phyloP scores from a whole-genome alignment of 768 basidiomycete species.

The Lactarius vividus region DNA sequence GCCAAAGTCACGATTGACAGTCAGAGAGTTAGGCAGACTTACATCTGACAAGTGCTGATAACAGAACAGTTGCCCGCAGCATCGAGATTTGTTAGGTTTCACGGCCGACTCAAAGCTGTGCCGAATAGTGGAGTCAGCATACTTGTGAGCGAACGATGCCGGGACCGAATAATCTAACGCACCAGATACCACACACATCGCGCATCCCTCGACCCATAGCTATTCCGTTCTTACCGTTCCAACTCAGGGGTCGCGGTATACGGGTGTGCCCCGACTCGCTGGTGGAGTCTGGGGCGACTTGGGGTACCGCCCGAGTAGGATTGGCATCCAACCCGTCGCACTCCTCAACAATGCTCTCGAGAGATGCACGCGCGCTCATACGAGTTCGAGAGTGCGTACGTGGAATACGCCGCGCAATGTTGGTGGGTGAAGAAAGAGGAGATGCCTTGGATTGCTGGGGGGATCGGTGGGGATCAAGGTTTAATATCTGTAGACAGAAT shows the following conservation, averaged over 20 bases:
- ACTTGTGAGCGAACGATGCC: not conserved
- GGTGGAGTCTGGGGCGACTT: slow-evolving; percentile 7
- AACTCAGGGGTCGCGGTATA: slow-evolving; percentile 11
- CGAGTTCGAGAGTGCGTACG: slow-evolving; percentile 22
- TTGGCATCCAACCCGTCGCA: slow-evolving; percentile 1
- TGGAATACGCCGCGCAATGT: slow-evolving; percentile 17
- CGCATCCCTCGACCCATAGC: slow-evolving; percentile 16
- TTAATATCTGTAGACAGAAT: not conserved
- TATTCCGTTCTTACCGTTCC: slow-evolving; percentile 28
- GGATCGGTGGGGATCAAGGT: not conserved
- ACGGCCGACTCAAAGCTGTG: slow-evolving; percentile 26
- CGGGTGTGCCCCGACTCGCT: not conserved
- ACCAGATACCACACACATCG: slow-evolving; percentile 30
- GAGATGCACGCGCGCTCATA: slow-evolving; percentile 20
- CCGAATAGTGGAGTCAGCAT: slow-evolving; percentile 16
- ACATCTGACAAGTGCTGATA: slow-evolving; percentile 29
- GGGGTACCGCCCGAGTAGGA: not conserved
- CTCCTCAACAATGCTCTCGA: slow-evolving; percentile 28
- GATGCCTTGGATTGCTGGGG: slow-evolving; percentile 4
- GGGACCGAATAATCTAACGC: slow-evolving; percentile 10
- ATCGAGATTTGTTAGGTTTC: slow-evolving; percentile 28
- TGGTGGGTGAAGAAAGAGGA: slow-evolving; percentile 18
- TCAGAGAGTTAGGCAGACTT: slow-evolving; percentile 1
- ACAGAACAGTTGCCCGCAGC: slow-evolving; percentile 29
- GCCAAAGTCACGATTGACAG: not conserved